These are phyloP conservation scores for Alternaria postmessia DNA, from an alignment of 2,329 filamentous ascomycete species.

Conservation along the genomic window DNA sequence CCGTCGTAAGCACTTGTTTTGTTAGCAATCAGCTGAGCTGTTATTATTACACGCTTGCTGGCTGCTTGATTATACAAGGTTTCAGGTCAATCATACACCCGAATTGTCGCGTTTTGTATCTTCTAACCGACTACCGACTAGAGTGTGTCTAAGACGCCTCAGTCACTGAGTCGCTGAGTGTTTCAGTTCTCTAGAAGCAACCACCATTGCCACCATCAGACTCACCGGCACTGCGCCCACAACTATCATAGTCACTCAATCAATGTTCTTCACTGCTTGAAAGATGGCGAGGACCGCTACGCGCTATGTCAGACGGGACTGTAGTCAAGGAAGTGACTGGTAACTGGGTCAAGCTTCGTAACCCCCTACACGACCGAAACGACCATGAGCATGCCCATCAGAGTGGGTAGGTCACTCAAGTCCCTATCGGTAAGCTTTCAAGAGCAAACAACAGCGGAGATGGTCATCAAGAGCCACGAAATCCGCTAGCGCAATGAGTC, in stretches of 20 bases:
- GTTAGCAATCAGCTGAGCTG: background rate
- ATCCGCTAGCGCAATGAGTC: background rate
- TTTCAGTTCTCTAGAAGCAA: background rate
- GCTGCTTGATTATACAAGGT: background rate
- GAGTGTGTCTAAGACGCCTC: background rate
- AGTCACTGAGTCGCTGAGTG: background rate
- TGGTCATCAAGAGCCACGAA: conserved; percentile 13
- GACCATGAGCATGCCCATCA: background rate
- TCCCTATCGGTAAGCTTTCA: conserved; percentile 3
- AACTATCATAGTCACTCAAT: conserved; percentile 1
- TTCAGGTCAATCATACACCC: background rate
- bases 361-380: conserved; percentile 2
- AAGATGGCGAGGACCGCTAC: background rate
- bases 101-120: fast-evolving
- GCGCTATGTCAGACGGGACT: conserved; percentile 12
- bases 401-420: background rate
- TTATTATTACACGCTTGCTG: background rate
- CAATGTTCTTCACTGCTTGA: conserved; percentile 9
- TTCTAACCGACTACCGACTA: background rate
- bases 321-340: conserved; percentile 16
- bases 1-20: background rate
- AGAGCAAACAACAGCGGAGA: conserved; percentile 22
- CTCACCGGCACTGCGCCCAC: background rate
- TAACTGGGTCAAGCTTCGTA: conserved; percentile 17
- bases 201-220: background rate